A percentile compares a stretch with the other conserved stretches of the same genome.
Evolutionary conservation across 768 basidiomycete genomes (phyloP).

Genomic region (Trametes meyenii): DNA sequence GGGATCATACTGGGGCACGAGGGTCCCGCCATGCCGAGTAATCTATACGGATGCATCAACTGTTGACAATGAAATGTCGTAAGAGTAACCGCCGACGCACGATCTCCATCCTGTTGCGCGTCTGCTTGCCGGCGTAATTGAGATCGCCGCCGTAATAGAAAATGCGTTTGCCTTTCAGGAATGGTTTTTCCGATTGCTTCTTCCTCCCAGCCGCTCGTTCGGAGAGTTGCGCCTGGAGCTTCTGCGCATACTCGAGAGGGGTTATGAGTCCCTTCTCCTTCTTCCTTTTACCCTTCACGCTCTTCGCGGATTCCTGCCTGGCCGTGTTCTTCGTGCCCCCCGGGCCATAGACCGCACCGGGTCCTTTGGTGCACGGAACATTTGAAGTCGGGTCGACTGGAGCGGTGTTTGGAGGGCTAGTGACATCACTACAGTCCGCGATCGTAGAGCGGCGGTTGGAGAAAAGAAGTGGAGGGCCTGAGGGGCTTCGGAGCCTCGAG

Average conservation of each 20-base stretch:
- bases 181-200: slow-evolving; percentile 23
- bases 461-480: not conserved
- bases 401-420: slow-evolving; percentile 4
- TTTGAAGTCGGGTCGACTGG: not conserved
- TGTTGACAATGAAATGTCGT: not conserved
- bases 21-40: slow-evolving; percentile 60
- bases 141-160: slow-evolving; percentile 65
- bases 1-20: slow-evolving; percentile 62
- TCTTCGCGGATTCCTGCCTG: slow-evolving; percentile 1
- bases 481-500: too few species aligned
- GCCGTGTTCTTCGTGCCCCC: not conserved
- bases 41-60: slow-evolving; percentile 46
- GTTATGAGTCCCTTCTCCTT: slow-evolving; percentile 37
- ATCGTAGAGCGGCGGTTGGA: slow-evolving; percentile 5
- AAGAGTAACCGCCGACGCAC: slow-evolving; percentile 47
- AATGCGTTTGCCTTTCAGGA: slow-evolving; percentile 56
- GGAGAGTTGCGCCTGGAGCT: slow-evolving; percentile 40
- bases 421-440: slow-evolving; percentile 13
- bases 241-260: slow-evolving; percentile 57
- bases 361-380: not conserved
- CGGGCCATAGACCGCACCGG: not conserved
- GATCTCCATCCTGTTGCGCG: slow-evolving; percentile 59
- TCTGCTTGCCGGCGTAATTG: slow-evolving; percentile 51
- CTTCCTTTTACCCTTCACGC: slow-evolving; percentile 39
- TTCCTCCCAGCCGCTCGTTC: slow-evolving; percentile 19